A percentile compares a stretch with the other conserved stretches of the same genome.
These are phyloP conservation scores for Corchorus capsularis DNA, from an alignment of 345 rosid species.

Conservation along the genomic window DNA sequence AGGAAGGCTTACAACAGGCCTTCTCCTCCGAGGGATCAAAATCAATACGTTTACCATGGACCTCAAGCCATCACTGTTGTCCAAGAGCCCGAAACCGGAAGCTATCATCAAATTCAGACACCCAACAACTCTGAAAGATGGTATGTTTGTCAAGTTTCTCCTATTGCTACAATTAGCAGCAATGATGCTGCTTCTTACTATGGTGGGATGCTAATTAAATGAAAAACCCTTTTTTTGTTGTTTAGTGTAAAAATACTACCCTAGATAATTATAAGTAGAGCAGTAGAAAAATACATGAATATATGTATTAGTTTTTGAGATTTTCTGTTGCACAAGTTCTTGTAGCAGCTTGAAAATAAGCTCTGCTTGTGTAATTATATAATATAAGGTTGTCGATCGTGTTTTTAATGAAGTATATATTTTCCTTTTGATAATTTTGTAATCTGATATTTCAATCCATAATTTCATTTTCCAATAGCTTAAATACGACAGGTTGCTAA, in stretches of 20 bases:
- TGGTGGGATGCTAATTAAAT: neutral
- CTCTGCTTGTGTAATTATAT: neutral
- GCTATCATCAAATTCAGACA: conserved; percentile 7
- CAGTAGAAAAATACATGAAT: neutral
- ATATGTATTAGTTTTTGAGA: neutral
- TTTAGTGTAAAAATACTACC: neutral
- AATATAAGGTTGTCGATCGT: neutral
- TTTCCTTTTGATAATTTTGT: neutral
- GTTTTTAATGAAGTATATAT: neutral
- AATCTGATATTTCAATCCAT: neutral
- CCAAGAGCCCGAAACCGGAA: conserved; percentile 1
- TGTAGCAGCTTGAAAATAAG: neutral
- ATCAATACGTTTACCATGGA: conserved; percentile 19
- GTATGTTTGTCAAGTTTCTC: conserved; percentile 8
- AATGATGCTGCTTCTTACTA: neutral
- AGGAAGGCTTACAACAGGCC: neutral
- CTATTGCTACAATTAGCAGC: neutral
- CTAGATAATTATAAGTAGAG: neutral
- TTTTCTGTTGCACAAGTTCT: neutral
- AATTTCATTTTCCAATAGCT: neutral
- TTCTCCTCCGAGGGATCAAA: neutral
- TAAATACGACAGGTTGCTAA: neutral
- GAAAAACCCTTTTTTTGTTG: neutral
- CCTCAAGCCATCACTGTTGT: conserved; percentile 22
- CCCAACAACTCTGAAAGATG: neutral